Evolutionary conservation across 768 basidiomycete species (phyloP), one percentile per base, ranked within the genome.

Genomic region (Termitomyces sp.): DNA sequence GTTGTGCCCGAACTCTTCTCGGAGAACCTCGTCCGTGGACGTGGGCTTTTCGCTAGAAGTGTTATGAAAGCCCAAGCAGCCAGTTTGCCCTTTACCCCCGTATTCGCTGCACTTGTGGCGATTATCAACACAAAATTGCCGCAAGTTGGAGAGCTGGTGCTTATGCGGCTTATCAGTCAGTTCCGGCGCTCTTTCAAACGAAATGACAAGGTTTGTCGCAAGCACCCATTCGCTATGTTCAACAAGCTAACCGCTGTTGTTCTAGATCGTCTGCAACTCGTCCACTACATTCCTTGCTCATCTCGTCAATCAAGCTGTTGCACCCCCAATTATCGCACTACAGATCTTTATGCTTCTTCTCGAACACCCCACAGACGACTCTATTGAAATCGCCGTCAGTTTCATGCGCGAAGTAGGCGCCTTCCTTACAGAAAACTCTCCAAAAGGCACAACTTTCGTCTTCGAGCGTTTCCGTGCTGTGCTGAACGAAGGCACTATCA

Each of bases 91-190:
- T 99, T 96, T 69, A 98, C 97, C 0, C 95, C 97, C 4, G 91
- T 99, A 12, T 99, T 98, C 69, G 94, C 96, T 13, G 90, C 93
- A 1, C 80, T 98, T 33, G 92, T 97, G 49, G 84, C 93, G 1
- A 93, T 99, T 70, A 84, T 98, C 79, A 98, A 99, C 71, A 93
- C 95, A 55, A 98, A 99, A 72, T 79, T 99, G 26, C 97, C 97
- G 2, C 92, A 94, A 73, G 91, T 98, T 24, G 97, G 95, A 46
- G 97, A 99, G 72, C 73, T 99, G 42, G 80, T 98, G 39, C 73
- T 99, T 37, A 88, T 84, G 58, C 84, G 97, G 20, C 80, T 99
- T 44, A 88, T 98, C 60, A 94, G 92, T 72, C 97, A 98, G 74
- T 99, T 98, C 76, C 79, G 96, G 62, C 81, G 94, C 58, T 84